These are phyloP conservation scores for Dendrobium huoshanense DNA, from an alignment of 106 monocot species.

Conservation along the genomic window DNA sequence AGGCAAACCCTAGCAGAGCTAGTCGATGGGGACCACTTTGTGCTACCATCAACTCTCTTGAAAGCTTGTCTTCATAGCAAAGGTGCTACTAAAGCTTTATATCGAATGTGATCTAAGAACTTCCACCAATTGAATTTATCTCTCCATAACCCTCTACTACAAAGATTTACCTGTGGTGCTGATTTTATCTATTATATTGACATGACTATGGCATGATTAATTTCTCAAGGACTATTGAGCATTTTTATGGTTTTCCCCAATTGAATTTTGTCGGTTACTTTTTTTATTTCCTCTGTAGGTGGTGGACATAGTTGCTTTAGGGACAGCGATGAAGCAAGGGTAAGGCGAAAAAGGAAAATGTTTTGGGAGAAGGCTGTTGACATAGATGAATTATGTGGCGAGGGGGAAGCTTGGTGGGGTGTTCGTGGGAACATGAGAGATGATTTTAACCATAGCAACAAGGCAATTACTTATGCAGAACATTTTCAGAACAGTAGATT, in stretches of 20 bases:
- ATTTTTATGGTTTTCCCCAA: no score
- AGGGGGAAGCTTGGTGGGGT: slow-evolving; percentile 57
- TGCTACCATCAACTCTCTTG: no score
- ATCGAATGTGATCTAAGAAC: no score
- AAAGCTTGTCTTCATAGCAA: no score
- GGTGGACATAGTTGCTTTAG: slow-evolving; percentile 63
- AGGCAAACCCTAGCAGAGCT: no score
- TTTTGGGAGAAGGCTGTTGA: slow-evolving; percentile 56
- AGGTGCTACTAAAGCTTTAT: no score
- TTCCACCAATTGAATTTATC: no score
- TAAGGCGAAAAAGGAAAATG: slow-evolving; percentile 29
- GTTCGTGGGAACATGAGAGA: slow-evolving; percentile 49
- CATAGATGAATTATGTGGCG: slow-evolving; percentile 42
- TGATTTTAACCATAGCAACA: slow-evolving; percentile 56
- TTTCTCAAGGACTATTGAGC: no score
- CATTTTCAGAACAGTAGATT: slow-evolving; percentile 83
- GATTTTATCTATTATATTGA: background rate
- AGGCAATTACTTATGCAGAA: slow-evolving; percentile 46
- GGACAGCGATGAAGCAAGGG: slow-evolving; percentile 54
- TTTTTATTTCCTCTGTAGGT: slow-evolving; percentile 30
- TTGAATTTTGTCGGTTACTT: no score
- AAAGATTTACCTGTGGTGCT: background rate
- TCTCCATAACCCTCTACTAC: no score
- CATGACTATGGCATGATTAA: background rate
- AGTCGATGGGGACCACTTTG: no score